A percentile compares a stretch with the other conserved stretches of the same genome.
Conservation (phyloP, 768 basidiomycete species). For the Suillus variegatus region DNA sequence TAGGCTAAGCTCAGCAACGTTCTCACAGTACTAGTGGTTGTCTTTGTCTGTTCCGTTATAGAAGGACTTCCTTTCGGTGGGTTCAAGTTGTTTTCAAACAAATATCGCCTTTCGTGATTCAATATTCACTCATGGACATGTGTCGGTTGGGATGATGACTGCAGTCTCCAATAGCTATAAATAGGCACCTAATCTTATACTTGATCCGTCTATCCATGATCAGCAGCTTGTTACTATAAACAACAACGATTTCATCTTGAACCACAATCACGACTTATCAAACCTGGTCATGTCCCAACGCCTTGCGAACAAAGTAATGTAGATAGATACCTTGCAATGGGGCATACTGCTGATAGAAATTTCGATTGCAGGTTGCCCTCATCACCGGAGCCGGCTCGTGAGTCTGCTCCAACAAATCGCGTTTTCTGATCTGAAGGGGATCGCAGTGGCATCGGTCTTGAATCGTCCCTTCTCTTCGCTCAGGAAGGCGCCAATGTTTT, state of each 20-base stretch:
- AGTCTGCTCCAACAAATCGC: conserved; percentile 32
- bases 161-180: neutral
- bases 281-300: conserved; percentile 56
- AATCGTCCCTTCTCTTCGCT: conserved; percentile 94
- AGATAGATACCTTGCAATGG: neutral
- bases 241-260: neutral
- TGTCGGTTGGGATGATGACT: neutral
- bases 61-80: neutral
- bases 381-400: conserved; percentile 90
- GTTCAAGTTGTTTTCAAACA: neutral
- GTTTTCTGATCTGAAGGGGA: conserved; percentile 21
- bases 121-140: neutral
- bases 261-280: conserved; percentile 9
- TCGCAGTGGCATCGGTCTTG: conserved; percentile 90
- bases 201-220: neutral
- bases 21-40: too few species aligned
- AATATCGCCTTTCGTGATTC: neutral
- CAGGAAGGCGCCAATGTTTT: conserved; percentile 91
- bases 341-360: conserved; percentile 13
- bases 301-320: conserved; percentile 62
- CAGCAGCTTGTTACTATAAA: too few species aligned
- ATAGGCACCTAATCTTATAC: neutral
- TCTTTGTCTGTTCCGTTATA: neutral
- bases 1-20: too few species aligned
- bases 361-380: conserved; percentile 57